These are phyloP conservation scores for Flaveria floridana DNA, from an alignment of 140 eudicot genomes.

Conservation along the genomic window DNA sequence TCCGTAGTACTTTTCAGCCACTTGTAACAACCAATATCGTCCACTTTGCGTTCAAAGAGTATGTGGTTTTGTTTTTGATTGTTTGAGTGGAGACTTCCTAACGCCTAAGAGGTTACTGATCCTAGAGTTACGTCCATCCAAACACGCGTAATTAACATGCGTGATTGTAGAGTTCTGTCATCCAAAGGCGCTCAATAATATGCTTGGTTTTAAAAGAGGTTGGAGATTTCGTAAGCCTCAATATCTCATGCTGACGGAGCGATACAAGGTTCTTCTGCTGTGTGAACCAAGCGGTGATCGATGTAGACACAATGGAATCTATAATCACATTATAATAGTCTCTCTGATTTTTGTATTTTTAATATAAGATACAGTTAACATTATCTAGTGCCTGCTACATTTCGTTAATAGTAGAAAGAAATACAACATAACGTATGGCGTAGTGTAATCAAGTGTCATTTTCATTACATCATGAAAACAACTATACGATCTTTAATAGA, in stretches of 20 bases:
- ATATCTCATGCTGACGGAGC: too few species aligned
- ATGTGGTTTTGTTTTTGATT: not conserved
- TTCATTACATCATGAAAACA: not conserved
- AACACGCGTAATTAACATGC: too few species aligned
- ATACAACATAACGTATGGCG: not conserved
- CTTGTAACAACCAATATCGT: too few species aligned
- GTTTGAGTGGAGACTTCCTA: not conserved
- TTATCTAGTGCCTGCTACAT: not conserved
- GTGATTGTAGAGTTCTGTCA: too few species aligned
- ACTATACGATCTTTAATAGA: not conserved
- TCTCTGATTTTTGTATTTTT: not conserved
- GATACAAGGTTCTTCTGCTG: too few species aligned
- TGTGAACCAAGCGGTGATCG: not conserved
- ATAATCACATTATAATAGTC: not conserved
- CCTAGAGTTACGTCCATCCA: too few species aligned
- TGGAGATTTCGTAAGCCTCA: too few species aligned
- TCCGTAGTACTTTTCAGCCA: not conserved
- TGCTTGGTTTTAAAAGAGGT: too few species aligned
- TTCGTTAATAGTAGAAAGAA: not conserved
- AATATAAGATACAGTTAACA: slow-evolving; percentile 4
- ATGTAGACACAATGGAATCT: not conserved
- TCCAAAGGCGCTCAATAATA: too few species aligned
- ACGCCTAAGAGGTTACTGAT: too few species aligned
- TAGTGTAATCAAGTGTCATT: slow-evolving; percentile 14
- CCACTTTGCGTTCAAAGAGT: too few species aligned